Evolutionary conservation across 2,329 filamentous ascomycete species (phyloP).

Genomic region (Fonsecaea multimorphosa): DNA sequence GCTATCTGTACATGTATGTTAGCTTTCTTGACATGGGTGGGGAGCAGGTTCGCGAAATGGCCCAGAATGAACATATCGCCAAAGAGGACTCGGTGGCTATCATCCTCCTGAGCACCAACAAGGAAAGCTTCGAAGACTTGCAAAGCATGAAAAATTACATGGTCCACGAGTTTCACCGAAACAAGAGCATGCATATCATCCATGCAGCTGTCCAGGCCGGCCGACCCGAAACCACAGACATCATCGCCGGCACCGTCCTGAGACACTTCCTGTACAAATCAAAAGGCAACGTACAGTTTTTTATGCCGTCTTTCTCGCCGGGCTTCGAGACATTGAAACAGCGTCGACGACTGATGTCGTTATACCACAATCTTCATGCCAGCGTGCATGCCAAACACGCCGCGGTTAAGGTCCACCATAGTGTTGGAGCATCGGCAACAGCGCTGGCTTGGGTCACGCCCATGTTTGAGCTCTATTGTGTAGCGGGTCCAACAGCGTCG

Average conservation of each 20-base stretch:
- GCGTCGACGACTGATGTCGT: conserved; percentile 68
- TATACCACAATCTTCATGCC: conserved; percentile 85
- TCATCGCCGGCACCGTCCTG: conserved; percentile 79
- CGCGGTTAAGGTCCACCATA: conserved; percentile 85
- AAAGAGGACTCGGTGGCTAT: conserved; percentile 80
- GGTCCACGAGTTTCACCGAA: conserved; percentile 74
- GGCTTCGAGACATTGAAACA: conserved; percentile 58
- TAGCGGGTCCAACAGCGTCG: conserved; percentile 75
- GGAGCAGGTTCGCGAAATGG: conserved; percentile 51
- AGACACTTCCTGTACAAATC: conserved; percentile 97
- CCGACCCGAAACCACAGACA: conserved; percentile 72
- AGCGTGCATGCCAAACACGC: conserved; percentile 83
- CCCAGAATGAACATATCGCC: conserved; percentile 49
- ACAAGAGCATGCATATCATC: conserved; percentile 76
- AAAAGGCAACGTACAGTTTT: conserved; percentile 91
- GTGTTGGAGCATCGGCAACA: conserved; percentile 70
- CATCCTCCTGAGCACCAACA: conserved; percentile 88
- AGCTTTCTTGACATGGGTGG: conserved; percentile 79
- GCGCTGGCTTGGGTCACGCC: conserved; percentile 91
- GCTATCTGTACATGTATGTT: conserved; percentile 99
- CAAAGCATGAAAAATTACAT: conserved; percentile 71
- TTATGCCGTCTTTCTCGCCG: conserved; percentile 80
- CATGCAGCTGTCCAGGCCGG: conserved; percentile 72
- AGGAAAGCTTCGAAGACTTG: conserved; percentile 90
- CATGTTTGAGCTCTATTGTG: conserved; percentile 90